phyloP scores from a whole-genome alignment of 176 grass and related monocot genomes.

The Oryza australiensis region DNA sequence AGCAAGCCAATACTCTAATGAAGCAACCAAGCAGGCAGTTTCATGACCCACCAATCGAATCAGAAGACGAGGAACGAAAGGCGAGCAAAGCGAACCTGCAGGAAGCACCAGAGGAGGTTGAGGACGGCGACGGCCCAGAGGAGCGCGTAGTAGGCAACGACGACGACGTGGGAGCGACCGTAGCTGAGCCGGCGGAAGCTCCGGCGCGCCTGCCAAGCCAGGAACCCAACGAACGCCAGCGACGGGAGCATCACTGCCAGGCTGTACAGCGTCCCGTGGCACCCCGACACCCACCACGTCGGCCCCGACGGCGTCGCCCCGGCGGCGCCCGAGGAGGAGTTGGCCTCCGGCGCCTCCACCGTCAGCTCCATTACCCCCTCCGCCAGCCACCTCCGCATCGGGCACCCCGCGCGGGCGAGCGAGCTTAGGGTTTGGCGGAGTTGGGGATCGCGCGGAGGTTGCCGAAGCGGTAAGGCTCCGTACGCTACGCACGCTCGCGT shows the following conservation, averaged over 20 bases:
- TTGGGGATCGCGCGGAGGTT: conserved; percentile 15
- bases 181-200: conserved; percentile 76
- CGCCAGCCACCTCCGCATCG: conserved; percentile 43
- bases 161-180: conserved; percentile 88
- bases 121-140: conserved; percentile 77
- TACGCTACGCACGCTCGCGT: conserved; percentile 20
- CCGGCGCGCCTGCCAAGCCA: conserved; percentile 70
- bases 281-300: conserved; percentile 51
- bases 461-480: conserved; percentile 39
- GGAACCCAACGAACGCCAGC: conserved; percentile 77
- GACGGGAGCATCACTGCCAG: conserved; percentile 78
- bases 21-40: neutral
- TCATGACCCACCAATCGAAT: neutral
- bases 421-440: conserved; percentile 42
- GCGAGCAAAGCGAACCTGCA: conserved; percentile 57
- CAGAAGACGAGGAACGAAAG: neutral
- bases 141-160: conserved; percentile 80
- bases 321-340: conserved; percentile 25
- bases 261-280: conserved; percentile 76
- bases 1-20: neutral
- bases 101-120: conserved; percentile 92
- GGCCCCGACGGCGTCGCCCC: conserved; percentile 25
- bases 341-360: conserved; percentile 38
- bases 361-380: conserved; percentile 50
- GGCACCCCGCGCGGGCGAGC: neutral